Evolutionary conservation across 106 monocot genomes (phyloP), one percentile per base, ranked within the genome.

Genomic region (Dendrobium chrysotoxum): DNA sequence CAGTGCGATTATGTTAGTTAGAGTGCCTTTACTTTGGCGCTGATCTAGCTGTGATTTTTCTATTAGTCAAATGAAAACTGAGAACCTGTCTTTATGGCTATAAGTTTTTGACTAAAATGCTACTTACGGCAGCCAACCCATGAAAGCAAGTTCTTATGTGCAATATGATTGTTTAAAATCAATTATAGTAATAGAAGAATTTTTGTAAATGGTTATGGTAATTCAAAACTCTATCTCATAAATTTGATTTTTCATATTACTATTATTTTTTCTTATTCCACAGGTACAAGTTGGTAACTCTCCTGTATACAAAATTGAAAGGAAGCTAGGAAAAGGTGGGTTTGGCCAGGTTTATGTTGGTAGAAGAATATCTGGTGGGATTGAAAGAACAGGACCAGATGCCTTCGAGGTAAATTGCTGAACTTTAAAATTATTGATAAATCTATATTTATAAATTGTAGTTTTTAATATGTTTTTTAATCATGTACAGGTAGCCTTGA

Each of bases 321-420:
- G 95, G 79, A 99, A 99, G 86, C 88, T 99, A 82, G 99, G 99
- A n/a, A 99, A 99, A 90, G 99, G 99, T 83, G 99, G 99, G 78
- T 99, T 99, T 87, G 99, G 99, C 42, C 99, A 99, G 82, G 99
- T 99, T 31, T 99, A 95, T 85, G 99, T 99, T 80, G 99, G 99
- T 28, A 74, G 93, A 90, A 92, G 99, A 79, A n/a, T 90, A 73
- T 80, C 91, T 77, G 99, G 95, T 78, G 99, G 99, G 70, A 84
- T 88, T 9, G 99, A 95, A 26, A 92, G 93, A 28, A 91, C 88
- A 53, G 99, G 99, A 20, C 87, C 89, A 77, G 99, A 99, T 92
- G 99, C 99, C 64, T 85, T 86, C 86, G 99, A 99, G 93, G 99
- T 99, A 79, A 57, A 40, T 30, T 61, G 6, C 35, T 20, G 23